phyloP scores from a whole-genome alignment of 805 yeast species.

The Candida cerambycidarum region DNA sequence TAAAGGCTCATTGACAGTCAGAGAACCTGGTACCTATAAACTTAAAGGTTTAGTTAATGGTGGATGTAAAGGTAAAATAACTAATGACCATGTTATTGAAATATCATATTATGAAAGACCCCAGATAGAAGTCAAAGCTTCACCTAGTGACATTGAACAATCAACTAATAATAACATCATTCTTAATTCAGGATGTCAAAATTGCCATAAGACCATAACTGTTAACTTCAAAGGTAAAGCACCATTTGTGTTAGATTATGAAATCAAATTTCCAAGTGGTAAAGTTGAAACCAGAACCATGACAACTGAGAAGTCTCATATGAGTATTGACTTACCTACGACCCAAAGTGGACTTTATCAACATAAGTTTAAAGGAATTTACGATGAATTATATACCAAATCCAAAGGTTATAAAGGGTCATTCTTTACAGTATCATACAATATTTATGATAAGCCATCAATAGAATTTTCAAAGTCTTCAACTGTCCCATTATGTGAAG shows the following conservation, averaged over 20 bases:
- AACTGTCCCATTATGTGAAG: constrained; percentile 47
- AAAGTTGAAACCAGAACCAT: constrained; percentile 33
- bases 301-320: constrained; percentile 26
- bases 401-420: constrained; percentile 20
- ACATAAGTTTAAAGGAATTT: constrained; percentile 59
- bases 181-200: constrained; percentile 33
- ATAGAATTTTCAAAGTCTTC: constrained; percentile 51
- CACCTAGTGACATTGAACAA: neutral
- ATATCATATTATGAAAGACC: constrained; percentile 29
- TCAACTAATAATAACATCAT: constrained; percentile 17
- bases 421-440: constrained; percentile 27
- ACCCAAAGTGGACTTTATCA: constrained; percentile 56
- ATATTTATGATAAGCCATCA: constrained; percentile 62
- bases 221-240: constrained; percentile 55
- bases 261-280: constrained; percentile 60
- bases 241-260: constrained; percentile 71
- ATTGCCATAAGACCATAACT: constrained; percentile 23
- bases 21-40: constrained; percentile 26
- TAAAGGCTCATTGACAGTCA: constrained; percentile 4
- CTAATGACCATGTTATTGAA: constrained; percentile 17
- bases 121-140: constrained; percentile 14
- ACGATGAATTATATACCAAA: constrained; percentile 60
- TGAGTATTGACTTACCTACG: constrained; percentile 41
- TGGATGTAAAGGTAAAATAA: constrained; percentile 46
- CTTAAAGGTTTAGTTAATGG: constrained; percentile 39